phyloP scores from a whole-genome alignment of 371 early-diverging fungal genomes.

The Syncephalis fuscata region DNA sequence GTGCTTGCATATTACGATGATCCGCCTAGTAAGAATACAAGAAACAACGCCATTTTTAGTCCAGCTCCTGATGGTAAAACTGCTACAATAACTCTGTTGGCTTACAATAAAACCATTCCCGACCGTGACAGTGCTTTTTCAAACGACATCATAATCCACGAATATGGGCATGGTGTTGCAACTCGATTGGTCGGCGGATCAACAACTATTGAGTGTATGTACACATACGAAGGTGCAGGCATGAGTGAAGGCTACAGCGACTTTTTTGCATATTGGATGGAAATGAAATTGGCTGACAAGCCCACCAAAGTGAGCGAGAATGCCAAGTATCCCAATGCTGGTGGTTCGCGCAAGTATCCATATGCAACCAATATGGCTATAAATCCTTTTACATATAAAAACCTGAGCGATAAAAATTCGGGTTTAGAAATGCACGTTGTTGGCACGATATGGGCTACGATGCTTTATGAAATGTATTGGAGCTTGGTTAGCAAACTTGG shows the following conservation, averaged over 20 bases:
- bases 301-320: conserved; percentile 47
- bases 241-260: conserved; percentile 95
- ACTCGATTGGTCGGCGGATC: conserved; percentile 84
- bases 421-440: conserved; percentile 84
- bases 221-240: conserved; percentile 79
- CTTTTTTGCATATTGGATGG: conserved; percentile 63
- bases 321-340: conserved; percentile 62
- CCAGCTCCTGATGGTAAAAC: conserved; percentile 84
- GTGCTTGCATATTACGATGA: conserved; percentile 61
- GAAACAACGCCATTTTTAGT: conserved; percentile 84
- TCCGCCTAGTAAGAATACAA: conserved; percentile 25
- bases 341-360: conserved; percentile 71
- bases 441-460: conserved; percentile 90
- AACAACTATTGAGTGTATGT: conserved; percentile 70
- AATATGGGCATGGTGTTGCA: conserved; percentile 76
- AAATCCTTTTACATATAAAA: conserved; percentile 72
- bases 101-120: conserved; percentile 54
- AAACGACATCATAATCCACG: conserved; percentile 78
- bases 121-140: conserved; percentile 83
- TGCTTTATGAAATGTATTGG: conserved; percentile 74
- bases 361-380: conserved; percentile 64
- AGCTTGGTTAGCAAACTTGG: conserved; percentile 45
- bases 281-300: conserved; percentile 37
- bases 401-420: conserved; percentile 35
- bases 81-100: conserved; percentile 77